Percentiles rank a stretch among this genome's conserved stretches.
These are phyloP conservation scores for Xylaria longipes DNA, from an alignment of 495 filamentous ascomycete species.

Conservation along the genomic window DNA sequence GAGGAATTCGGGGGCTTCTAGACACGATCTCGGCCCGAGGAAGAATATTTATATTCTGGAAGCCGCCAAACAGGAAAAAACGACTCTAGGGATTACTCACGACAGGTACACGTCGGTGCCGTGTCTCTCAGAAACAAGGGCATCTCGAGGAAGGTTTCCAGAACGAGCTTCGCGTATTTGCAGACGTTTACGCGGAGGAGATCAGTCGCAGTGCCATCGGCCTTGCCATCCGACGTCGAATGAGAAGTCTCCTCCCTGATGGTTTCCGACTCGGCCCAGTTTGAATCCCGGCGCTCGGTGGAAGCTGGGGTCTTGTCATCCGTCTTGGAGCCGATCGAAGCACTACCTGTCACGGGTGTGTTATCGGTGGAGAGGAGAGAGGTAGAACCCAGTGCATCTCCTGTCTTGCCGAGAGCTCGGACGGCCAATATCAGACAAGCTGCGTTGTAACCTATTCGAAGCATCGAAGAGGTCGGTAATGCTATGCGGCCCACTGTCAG, in stretches of 20 bases:
- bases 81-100: not conserved
- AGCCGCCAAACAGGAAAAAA: not conserved
- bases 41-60: too few species aligned
- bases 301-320: conserved; percentile 9
- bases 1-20: not conserved
- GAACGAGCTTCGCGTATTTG: conserved; percentile 35
- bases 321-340: not conserved
- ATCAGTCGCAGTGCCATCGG: not conserved
- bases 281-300: conserved; percentile 18
- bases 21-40: not conserved
- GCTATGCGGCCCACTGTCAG: conserved; percentile 26
- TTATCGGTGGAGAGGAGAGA: conserved; percentile 23
- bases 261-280: not conserved
- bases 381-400: conserved; percentile 33
- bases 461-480: conserved; percentile 36
- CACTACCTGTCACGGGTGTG: not conserved
- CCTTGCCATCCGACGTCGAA: not conserved
- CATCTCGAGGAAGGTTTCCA: conserved; percentile 40
- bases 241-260: conserved; percentile 12
- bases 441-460: conserved; percentile 38
- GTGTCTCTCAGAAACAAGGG: conserved; percentile 36
- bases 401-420: conserved; percentile 34
- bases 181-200: conserved; percentile 32
- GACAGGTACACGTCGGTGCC: conserved; percentile 33
- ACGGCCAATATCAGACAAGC: conserved; percentile 40